phyloP scores from a whole-genome alignment of 352 stramenopile species.

The Globisporangium lucens region DNA sequence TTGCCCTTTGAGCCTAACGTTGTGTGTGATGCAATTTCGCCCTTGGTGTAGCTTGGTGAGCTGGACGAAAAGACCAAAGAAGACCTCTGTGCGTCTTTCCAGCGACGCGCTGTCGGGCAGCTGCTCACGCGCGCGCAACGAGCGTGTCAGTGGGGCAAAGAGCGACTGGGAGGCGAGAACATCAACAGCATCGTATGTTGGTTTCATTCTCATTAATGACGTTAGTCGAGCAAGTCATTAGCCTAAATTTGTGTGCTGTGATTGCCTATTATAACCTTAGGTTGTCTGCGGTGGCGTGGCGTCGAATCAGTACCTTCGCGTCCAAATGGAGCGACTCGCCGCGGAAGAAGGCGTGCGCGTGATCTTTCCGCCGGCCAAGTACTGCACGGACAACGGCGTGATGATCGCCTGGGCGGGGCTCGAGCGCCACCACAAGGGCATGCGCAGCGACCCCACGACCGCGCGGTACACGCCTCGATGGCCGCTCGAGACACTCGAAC shows the following conservation, averaged over 20 bases:
- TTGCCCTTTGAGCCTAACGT: not conserved
- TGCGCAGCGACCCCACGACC: slow-evolving; percentile 47
- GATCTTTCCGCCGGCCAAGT: slow-evolving; percentile 62
- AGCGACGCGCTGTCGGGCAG: slow-evolving; percentile 57
- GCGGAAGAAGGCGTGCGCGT: slow-evolving; percentile 41
- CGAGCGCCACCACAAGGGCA: slow-evolving; percentile 51
- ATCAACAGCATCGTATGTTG: slow-evolving; percentile 76
- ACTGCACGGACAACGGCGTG: slow-evolving; percentile 98
- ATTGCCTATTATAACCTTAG: slow-evolving; percentile 13
- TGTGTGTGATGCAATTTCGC: slow-evolving; percentile 15
- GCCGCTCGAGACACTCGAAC: slow-evolving; percentile 63
- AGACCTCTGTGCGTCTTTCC: slow-evolving; percentile 95
- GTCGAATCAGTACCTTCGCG: slow-evolving; percentile 94
- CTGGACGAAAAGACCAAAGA: slow-evolving; percentile 52
- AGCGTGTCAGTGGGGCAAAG: slow-evolving; percentile 83
- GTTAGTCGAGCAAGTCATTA: no score
- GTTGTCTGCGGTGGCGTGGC: slow-evolving; percentile 97
- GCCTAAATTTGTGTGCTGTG: not conserved
- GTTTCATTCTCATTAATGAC: no score
- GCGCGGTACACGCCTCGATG: slow-evolving; percentile 74
- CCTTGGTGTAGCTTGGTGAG: slow-evolving; percentile 42
- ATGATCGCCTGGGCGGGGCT: slow-evolving; percentile 95
- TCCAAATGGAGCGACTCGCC: slow-evolving; percentile 67
- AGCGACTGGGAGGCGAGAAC: slow-evolving; percentile 32
- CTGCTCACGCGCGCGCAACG: slow-evolving; percentile 74